Base-by-base conservation (phyloP, 768 basidiomycete genomes). In the Udeniomyces megalosporus region DNA sequence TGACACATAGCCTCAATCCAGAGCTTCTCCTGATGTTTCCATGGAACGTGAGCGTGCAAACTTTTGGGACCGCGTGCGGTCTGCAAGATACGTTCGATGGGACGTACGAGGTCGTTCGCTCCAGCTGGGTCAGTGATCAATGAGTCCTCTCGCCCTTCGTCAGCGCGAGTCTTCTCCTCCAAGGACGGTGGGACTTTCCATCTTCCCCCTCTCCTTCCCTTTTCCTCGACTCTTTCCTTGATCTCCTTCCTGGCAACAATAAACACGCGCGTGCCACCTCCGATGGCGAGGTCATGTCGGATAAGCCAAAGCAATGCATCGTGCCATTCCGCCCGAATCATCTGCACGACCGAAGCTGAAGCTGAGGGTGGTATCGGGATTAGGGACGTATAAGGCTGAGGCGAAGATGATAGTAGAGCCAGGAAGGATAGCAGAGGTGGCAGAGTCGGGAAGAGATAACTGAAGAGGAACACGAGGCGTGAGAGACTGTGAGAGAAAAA, bases 221-320 rank as follows among this genome's bases (percentile, higher is more conserved):
- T 56, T 34, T 28, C 32, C 44, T 47, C 29, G 42, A 67, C 67
- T 34, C 77, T 76, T 46, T 78, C 71, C 73, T 95, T 97, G 61
- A 96, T 75, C 51, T 82, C 80, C 4, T 78, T 76, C 0, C 87
- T 83, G 0, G 86, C 90, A 38, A 89, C 80, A 46, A 97, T 78
- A 32, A 91, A 83, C 58, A 93, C 82, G 42, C 85, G 83, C 15
- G 91, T 81, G 70, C 92, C 91, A 29, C 90, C 78, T 20, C 87
- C 85, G 57, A 87, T 79, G 20, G 96, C 76, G 66, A 97, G 78
- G 69, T 89, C 89, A 24, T 28, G 32, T 44, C 55, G 31, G 42
- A 96, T 78, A 78, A 97, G 81, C 93, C 92, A 96, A 42, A 85
- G 75, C 12, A 97, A 81, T 32, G 92, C 86, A 29, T 88, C 82